phyloP scores from a whole-genome alignment of 345 rosid genomes.

The Reutealis trisperma region DNA sequence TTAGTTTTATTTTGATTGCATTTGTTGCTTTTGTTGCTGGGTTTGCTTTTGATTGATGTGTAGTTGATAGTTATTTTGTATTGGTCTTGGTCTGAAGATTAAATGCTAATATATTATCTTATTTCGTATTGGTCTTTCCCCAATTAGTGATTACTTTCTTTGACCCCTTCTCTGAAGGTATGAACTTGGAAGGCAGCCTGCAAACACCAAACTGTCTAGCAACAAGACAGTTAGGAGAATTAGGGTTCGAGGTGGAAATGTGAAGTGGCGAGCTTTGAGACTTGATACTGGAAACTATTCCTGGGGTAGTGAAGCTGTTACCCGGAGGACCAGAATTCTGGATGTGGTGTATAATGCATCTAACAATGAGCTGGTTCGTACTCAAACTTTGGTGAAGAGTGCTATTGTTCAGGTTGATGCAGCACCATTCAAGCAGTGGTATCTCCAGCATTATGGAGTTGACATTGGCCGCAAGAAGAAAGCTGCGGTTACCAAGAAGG shows the following conservation, averaged over 20 bases:
- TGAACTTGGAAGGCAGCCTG: constrained; percentile 37
- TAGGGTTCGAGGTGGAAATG: constrained; percentile 36
- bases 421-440: constrained; percentile 38
- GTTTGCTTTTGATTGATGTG: not conserved
- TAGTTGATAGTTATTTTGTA: too few species aligned
- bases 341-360: constrained; percentile 39
- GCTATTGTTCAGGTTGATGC: constrained; percentile 36
- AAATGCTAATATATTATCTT: too few species aligned
- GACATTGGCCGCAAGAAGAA: constrained; percentile 37
- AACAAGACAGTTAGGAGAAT: constrained; percentile 37
- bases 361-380: constrained; percentile 35
- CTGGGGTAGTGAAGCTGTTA: constrained; percentile 39
- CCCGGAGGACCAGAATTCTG: constrained; percentile 32
- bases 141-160: not conserved
- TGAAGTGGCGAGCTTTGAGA: constrained; percentile 38
- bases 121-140: too few species aligned
- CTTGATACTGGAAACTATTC: constrained; percentile 40
- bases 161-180: constrained; percentile 13
- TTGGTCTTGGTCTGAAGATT: too few species aligned
- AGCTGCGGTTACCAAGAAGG: constrained; percentile 24
- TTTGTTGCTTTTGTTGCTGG: not conserved
- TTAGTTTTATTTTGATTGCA: not conserved
- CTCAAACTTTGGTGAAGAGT: constrained; percentile 36
- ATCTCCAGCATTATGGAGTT: constrained; percentile 34
- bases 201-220: constrained; percentile 32